Evolutionary conservation across 139 green algal species (phyloP), one percentile per base, ranked within the genome.

Genomic region (Zygnema circumcarinatum): DNA sequence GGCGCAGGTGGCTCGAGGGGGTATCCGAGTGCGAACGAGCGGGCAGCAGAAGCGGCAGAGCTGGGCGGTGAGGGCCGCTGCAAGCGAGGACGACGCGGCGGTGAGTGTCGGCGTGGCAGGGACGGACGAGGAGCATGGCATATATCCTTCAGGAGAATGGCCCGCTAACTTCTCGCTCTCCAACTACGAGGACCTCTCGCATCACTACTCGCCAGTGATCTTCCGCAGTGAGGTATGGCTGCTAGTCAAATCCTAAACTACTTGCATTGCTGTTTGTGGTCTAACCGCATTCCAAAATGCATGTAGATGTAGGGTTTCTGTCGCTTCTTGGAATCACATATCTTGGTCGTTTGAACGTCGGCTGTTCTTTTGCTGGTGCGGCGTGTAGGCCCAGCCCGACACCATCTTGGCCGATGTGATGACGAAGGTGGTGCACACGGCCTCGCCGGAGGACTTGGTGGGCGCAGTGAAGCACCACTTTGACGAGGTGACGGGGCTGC

Each of bases 81-180:
- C n/a, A n/a, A n/a, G n/a, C n/a, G n/a, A n/a, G n/a, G n/a, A n/a
- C n/a, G n/a, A n/a, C n/a, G n/a, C n/a, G n/a, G n/a, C n/a, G n/a
- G n/a, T n/a, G n/a, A n/a, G n/a, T n/a, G n/a, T n/a, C n/a, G n/a
- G n/a, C n/a, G n/a, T n/a, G n/a, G 56, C 56, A 72, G 56, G 29
- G n/a, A n/a, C 56, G 56, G 29, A 72, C 29, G 69, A 78, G 16
- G 39, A 76, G 16, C 76, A 81, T 16, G 40, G 16, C 76, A 84
- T 84, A 25, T 52, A 87, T 35, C 82, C 75, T 36, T 88, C 74
- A 20, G 82, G 82, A 47, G 82, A 88, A 67, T 88, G 82, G 82
- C 82, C 82, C 7, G 82, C 86, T 40, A 88, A 53, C 54, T 88
- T 88, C 33, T 88, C 74, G 2, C 32, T 88, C 25, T 78, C 87